Percentiles rank a stretch among this genome's conserved stretches.
Evolutionary conservation across 2,329 filamentous ascomycete genomes (phyloP).

Genomic region (Penicillium griseofulvum): DNA sequence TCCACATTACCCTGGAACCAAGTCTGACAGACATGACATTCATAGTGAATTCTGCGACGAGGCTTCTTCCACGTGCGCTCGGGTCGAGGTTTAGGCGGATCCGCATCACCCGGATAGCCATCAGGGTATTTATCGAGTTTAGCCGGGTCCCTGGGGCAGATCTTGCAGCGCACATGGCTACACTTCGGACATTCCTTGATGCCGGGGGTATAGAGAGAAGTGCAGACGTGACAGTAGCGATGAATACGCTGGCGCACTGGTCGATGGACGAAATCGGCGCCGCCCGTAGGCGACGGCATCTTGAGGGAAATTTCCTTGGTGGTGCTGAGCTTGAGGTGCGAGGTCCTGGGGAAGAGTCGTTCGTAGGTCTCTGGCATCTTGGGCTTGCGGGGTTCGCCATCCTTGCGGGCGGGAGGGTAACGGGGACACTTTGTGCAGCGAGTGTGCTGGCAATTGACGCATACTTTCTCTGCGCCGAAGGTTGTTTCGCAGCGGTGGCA

Average conservation of each 20-base stretch:
- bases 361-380: constrained; percentile 30
- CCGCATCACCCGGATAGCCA: constrained; percentile 46
- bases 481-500: constrained; percentile 78
- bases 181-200: constrained; percentile 67
- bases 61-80: constrained; percentile 40
- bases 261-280: constrained; percentile 70
- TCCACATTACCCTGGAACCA: constrained; percentile 33
- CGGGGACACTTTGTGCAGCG: constrained; percentile 79
- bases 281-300: constrained; percentile 63
- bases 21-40: constrained; percentile 41
- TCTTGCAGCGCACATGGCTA: constrained; percentile 71
- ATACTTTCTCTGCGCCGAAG: constrained; percentile 71
- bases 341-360: constrained; percentile 31
- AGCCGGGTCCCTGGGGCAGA: constrained; percentile 72
- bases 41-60: constrained; percentile 41
- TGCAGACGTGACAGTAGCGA: constrained; percentile 73
- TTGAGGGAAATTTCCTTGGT: constrained; percentile 20
- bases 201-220: constrained; percentile 58
- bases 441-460: constrained; percentile 71
- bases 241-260: constrained; percentile 70
- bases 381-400: constrained; percentile 51
- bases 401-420: constrained; percentile 65
- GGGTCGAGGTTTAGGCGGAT: constrained; percentile 34
- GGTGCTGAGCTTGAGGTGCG: constrained; percentile 26
- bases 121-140: constrained; percentile 46